Evolutionary conservation across 768 basidiomycete genomes (phyloP), one percentile per base, ranked within the genome.

Genomic region (Cystofilobasidium macerans): DNA sequence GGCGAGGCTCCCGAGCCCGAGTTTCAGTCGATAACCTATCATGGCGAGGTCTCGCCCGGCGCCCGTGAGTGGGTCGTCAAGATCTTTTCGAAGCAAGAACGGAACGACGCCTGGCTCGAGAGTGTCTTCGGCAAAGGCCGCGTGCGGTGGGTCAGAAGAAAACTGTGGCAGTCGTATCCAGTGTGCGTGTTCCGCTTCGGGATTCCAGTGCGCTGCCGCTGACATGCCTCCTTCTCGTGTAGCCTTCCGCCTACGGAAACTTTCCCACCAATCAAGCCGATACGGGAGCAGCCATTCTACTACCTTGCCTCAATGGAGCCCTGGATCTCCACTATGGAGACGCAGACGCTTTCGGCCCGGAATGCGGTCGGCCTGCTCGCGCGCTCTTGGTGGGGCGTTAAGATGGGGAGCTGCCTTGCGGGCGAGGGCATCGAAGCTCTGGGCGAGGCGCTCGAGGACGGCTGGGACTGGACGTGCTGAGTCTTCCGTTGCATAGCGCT

Each of bases 281-380:
- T 95, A 51, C 94, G 16, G 33, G 5, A 33, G 13, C 1, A 3
- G 11, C n/a, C 57, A 4, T 65, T 65, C 57, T 65, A 89, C 78
- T 97, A 97, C 71, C 85, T 91, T 54, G 94, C 92, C 70, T 84
- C 88, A 0, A 87, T 95, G 69, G 94, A 98, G 78, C 85, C 89
- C 83, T 87, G 77, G 71, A 86, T 92, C 54, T 88, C 85, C 18
- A 90, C 89, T 8, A 95, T 97, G 93, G 65, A 66, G 33, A 66
- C 60, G 12, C 60, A 61, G 38, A 66, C 65, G 24, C 58, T 60
- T 40, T 61, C 65, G 11, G 60, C 48, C 7, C 47, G 48, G 14
- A 60, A 61, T 40, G 48, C 65, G 8, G 65, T 61, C 5, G 38
- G 40, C 0, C 59, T 66, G 3, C 57, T 53, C 12, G 58, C 45